Evolutionary conservation across 176 grass and related monocot species (phyloP), one percentile per base, ranked within the genome.

Genomic region (Hsuehochloa calcarea): DNA sequence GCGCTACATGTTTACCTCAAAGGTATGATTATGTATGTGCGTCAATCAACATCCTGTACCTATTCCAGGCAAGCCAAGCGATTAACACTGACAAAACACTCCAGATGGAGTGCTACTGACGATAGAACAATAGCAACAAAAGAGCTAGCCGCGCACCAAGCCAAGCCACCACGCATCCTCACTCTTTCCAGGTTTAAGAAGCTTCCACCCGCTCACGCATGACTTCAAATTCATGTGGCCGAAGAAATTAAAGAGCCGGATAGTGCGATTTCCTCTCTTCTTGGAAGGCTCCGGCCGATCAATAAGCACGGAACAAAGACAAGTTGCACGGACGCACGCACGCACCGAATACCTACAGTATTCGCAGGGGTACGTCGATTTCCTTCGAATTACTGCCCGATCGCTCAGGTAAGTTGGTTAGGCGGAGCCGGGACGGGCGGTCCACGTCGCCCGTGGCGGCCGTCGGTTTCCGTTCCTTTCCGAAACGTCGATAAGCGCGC

Each of bases 201-300:
- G 75, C 79, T 82, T 88, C 79, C 86, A 82, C 77, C 45, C 58
- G n/a, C 29, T n/a, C 49, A 13, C 59, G 6, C 51, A 41, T 25
- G 12, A 11, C 23, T 7, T 10, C n/a, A 23, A n/a, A 25, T 55
- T 3, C 19, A 23, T 75, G 56, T 14, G 11, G 5, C 70, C 22
- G 15, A 19, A 4, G 13, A 31, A 64, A 31, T 27, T 10, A 3
- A 15, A 64, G 6, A 3, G 29, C 29, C 6, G 16, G 19, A 3
- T 10, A 16, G 25, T 13, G 29, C 68, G 39, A 26, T 8, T 8
- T 11, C 69, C 72, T 65, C 54, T 82, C 78, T 86, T 90, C 88
- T 78, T 16, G 78, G 83, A 90, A 90, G 83, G 35, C 72, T 86
- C 88, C 87, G 37, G 35, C 60, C 22, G 44, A 67, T 50, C 14